Base-by-base conservation (phyloP, 2,329 filamentous ascomycete species). In the Keithomyces neogunnii region DNA sequence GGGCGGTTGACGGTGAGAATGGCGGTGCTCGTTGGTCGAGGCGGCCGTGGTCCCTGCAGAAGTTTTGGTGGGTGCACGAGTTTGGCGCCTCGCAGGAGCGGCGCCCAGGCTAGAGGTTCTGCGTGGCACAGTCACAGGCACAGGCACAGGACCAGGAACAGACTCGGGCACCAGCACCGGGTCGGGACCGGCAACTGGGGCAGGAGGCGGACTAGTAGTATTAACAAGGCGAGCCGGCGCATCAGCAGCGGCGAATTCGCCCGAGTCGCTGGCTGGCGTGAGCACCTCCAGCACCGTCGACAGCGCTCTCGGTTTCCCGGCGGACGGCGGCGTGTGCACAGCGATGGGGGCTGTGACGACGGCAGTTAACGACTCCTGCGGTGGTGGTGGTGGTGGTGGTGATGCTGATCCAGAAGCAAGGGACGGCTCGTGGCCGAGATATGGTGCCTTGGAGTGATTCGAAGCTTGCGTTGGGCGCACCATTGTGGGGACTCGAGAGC, bases 281-380 rank as follows among this genome's bases (percentile, higher is more conserved):
- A 47, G 42, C 40, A 42, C 36, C 35, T 52, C 51, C 5, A 30
- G 35, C 39, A 52, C 47, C 6, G 47, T 47, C 32, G 43, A 49
- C 31, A 52, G 29, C 31, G 10, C 38, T 8, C 51, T 48, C 3
- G 19, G 42, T 28, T 38, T 42, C 19, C 51, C 39, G 1, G n/a
- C 3, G 7, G 43, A 46, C 30, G 51, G 26, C 35, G n/a, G 36
- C 30, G 43, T 42, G 43, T n/a, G 42, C 42, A 30, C 29, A 47
- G 35, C 8, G 5, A 30, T 2, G 6, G 11, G 32, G 10, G 38
- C 31, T 10, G 30, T 29, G 3, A 35, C 33, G 6, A 19, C 38
- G 13, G 38, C 38, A 19, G 19, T 19, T 19, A 19, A 19, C 19
- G 19, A 19, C 19, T 19, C 19, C 19, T 19, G 19, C 19, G 19